Conservation (phyloP, 148 eudicot species). For the Arctostaphylos glauca region DNA sequence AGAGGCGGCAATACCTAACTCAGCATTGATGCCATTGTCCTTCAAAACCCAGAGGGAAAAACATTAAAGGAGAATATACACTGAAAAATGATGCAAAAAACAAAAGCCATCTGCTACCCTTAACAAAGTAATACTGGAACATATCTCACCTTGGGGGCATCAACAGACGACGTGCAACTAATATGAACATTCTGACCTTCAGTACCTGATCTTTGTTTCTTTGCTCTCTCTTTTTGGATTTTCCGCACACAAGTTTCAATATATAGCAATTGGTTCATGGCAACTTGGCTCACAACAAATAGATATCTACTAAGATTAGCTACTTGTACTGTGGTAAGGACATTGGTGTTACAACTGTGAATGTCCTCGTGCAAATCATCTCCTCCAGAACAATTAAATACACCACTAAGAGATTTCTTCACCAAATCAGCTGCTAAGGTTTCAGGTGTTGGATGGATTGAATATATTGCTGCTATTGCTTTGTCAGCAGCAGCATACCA, state of each 20-base stretch:
- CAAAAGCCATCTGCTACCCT: not conserved
- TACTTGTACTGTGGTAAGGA: conserved; percentile 59
- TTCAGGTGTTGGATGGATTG: conserved; percentile 90
- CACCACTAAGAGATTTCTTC: conserved; percentile 54
- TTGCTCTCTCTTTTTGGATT: conserved; percentile 74
- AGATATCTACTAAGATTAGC: conserved; percentile 75
- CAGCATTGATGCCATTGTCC: conserved; percentile 86
- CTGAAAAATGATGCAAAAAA: not conserved
- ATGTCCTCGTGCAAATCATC: conserved; percentile 40
- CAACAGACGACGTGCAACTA: conserved; percentile 28
- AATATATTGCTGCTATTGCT: conserved; percentile 81
- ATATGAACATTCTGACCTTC: conserved; percentile 34
- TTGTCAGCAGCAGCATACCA: conserved; percentile 93
- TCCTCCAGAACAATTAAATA: conserved; percentile 43
- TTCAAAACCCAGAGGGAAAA: conserved; percentile 31
- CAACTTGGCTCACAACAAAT: conserved; percentile 77
- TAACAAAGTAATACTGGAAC: not conserved
- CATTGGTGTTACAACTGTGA: conserved; percentile 32
- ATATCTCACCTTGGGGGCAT: conserved; percentile 54
- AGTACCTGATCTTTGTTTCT: conserved; percentile 59
- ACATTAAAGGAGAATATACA: not conserved
- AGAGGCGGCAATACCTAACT: conserved; percentile 91
- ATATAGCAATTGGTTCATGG: conserved; percentile 90
- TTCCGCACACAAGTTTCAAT: conserved; percentile 82
- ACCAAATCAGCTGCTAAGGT: conserved; percentile 66